Conservation (phyloP, 225 moss, liverwort and hornwort genomes). For the Climacium dendroides region DNA sequence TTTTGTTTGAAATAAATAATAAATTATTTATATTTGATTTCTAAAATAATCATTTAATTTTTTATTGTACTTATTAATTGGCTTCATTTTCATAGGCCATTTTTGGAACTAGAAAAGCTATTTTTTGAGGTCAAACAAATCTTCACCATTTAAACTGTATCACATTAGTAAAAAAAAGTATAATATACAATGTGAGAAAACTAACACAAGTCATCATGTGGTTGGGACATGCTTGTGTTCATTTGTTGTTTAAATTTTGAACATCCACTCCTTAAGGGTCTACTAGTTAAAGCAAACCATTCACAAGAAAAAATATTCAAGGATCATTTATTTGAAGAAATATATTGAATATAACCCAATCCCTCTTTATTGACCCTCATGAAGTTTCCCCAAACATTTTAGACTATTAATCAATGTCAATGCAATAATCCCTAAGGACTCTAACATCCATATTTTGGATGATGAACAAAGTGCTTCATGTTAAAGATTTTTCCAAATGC, state of each 20-base stretch:
- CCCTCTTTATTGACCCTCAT: neutral
- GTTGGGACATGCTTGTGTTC: neutral
- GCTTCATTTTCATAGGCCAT: no score
- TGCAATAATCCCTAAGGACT: neutral
- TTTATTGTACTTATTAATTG: no score
- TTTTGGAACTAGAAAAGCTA: neutral
- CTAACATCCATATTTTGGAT: neutral
- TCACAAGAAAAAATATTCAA: no score
- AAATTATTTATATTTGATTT: no score
- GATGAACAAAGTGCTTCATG: fast-evolving
- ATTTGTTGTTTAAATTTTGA: neutral
- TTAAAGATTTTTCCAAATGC: neutral
- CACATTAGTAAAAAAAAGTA: neutral
- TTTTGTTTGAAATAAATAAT: no score
- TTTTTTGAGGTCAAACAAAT: neutral
- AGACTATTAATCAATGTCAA: neutral
- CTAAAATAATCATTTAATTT: no score
- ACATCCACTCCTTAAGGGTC: neutral
- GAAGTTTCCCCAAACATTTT: no score
- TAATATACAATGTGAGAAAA: neutral
- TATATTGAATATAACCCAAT: neutral
- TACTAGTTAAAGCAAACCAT: neutral
- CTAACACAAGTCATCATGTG: fast-evolving
- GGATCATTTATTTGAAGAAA: neutral
- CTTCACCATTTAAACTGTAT: neutral